phyloP scores from a whole-genome alignment of 352 stramenopile genomes.

The Pythium scleroteichum region DNA sequence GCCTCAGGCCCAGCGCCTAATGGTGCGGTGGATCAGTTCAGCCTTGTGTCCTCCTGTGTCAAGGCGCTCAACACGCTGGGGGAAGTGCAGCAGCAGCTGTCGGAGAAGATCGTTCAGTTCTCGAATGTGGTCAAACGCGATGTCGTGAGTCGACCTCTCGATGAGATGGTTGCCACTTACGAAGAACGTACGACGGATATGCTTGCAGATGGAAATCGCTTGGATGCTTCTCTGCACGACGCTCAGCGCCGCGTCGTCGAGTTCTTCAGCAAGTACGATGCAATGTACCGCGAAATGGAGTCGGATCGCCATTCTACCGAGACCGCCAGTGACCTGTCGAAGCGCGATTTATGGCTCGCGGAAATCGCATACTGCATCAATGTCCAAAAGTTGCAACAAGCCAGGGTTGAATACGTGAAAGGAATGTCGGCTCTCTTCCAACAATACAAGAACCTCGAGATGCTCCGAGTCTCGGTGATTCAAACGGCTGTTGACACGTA shows the following conservation, averaged over 20 bases:
- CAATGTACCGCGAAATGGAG: conserved; percentile 65
- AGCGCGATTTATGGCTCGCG: conserved; percentile 67
- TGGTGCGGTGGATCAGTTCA: conserved; percentile 24
- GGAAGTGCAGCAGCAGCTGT: conserved; percentile 76
- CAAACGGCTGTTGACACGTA: conserved; percentile 79
- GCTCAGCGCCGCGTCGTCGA: conserved; percentile 59
- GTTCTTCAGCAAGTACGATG: conserved; percentile 58
- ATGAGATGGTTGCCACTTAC: conserved; percentile 72
- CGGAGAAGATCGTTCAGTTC: conserved; percentile 79
- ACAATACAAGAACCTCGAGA: conserved; percentile 82
- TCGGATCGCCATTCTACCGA: conserved; percentile 23
- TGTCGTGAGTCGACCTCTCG: conserved; percentile 61
- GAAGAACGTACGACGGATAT: conserved; percentile 56
- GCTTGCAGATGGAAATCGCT: conserved; percentile 50
- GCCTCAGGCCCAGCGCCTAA: neutral
- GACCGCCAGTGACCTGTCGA: conserved; percentile 11
- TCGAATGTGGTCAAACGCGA: conserved; percentile 70
- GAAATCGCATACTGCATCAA: conserved; percentile 76
- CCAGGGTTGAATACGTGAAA: conserved; percentile 78
- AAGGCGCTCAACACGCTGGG: conserved; percentile 63
- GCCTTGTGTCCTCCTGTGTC: conserved; percentile 50
- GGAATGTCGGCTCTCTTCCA: conserved; percentile 81
- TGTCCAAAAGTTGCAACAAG: conserved; percentile 64
- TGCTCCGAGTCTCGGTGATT: conserved; percentile 67
- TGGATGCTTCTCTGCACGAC: conserved; percentile 57